Base-by-base conservation (phyloP, 140 eudicot species). In the Ambrosia hybrid region DNA sequence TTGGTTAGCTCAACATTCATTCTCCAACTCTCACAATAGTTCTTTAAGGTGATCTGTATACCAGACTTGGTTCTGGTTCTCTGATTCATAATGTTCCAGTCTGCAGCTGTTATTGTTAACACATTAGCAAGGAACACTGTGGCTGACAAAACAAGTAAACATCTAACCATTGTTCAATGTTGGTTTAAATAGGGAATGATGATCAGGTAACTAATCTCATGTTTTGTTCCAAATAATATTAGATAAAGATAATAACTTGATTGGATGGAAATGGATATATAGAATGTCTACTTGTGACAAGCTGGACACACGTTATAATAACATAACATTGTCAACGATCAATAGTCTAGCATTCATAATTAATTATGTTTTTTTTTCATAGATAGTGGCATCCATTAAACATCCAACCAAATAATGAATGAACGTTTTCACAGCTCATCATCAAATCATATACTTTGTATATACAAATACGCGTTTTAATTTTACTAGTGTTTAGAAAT, bases 21-120 rank as follows among this genome's bases (percentile, higher is more conserved):
- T 67, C 93, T 81, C 96, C 90, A 89, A 52, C 85, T 71, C 84
- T 89, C 96, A 6, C 93, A 86, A 14, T 80, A 89, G 70, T 86
- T 89, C 77, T 82, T 86, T 56, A 86, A 65, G 37, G 74, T 74
- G 63, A 86, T 75, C 15, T 84, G 71, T 3, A 86, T 78, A 1
- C 88, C 84, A 48, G 73, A 56, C 65, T 74, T 79, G 58, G 53
- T 13, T 17, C 43, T 62, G 9, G 39, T 72, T 68, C 36, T 79
- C 14, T 77, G 82, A 49, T 82, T 78, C 83, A 86, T 46, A 34
- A 89, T 89, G 88, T 83, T 89, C 92, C 90, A 80, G 68, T 86
- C 90, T 62, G 88, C 82, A 66, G 77, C 80, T 0, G 49, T 34
- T 62, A 0, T 13, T 13, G 79, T 43, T 68, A 77, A 49, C 57